phyloP scores from a whole-genome alignment of 75 land plant genomes.

The Ceratopteris richardii region DNA sequence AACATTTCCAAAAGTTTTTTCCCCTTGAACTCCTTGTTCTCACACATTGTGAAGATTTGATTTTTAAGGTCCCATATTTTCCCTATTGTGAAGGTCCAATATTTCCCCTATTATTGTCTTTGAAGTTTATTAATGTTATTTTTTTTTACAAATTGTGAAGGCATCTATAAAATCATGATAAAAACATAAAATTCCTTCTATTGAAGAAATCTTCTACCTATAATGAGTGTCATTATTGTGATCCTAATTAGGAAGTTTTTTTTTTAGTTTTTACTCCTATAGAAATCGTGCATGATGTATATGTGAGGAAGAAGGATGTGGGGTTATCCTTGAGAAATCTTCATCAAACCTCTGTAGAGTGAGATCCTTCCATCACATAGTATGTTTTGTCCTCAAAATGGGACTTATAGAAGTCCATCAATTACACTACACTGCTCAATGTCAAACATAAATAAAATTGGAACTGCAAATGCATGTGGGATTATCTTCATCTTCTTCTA shows the following conservation, averaged over 20 bases:
- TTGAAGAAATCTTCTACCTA: not conserved
- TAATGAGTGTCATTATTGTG: not conserved
- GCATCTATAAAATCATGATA: not conserved
- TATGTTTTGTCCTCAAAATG: not conserved
- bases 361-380: not conserved
- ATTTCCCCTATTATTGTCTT: too few species aligned
- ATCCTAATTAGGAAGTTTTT: not conserved
- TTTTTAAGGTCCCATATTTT: not conserved
- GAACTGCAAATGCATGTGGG: not conserved
- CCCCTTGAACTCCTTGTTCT: not conserved
- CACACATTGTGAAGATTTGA: not conserved
- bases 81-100: not conserved
- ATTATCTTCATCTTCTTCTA: not conserved
- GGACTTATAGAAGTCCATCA: not conserved
- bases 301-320: not conserved
- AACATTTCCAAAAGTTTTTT: too few species aligned
- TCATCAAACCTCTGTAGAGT: not conserved
- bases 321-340: not conserved
- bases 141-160: not conserved
- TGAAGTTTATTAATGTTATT: not conserved
- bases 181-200: not conserved
- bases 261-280: not conserved
- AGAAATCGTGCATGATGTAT: not conserved
- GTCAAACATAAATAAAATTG: not conserved
- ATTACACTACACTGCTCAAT: not conserved